Base-by-base conservation (phyloP, 345 rosid species). In the Capsella bursapastoris region DNA sequence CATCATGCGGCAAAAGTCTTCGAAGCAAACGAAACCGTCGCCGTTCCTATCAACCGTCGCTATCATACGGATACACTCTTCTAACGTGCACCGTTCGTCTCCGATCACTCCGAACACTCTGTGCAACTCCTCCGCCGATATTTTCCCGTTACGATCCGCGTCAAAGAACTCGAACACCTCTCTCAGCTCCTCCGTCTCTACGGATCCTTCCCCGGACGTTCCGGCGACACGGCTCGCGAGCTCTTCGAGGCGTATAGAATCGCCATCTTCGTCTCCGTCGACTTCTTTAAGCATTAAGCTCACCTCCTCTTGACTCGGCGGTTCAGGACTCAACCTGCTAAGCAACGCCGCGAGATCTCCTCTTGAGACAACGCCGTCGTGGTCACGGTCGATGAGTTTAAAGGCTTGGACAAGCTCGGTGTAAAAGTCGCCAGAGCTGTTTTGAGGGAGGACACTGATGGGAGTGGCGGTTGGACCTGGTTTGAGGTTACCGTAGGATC, bases 51-150 rank as follows among this genome's bases (percentile, higher is more conserved):
- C 97, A 6, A 92, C 97, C 1, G 55, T 82, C 1, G 87, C 90
- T 80, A 95, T 90, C 98, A 95, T 95, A 61, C 93, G 87, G 82
- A 74, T 67, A 86, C 99, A 95, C n/a, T 95, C 99, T 15, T 88
- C 97, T 7, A 95, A 18, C 81, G 97, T 84, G 90, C 92, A 89
- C 79, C 64, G 43, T 13, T 86, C 90, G 53, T 90, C 97, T 1
- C 96, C 96, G 1, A 95, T 74, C 1, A 79, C 83, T n/a, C 58
- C 74, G 63, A 80, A 95, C 1, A 83, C 88, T 7, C 77, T 63
- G 10, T 72, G 51, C 1, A 95, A 71, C 71, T 95, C 99, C 81
- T 88, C 94, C 61, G 94, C 98, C 75, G 97, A 80, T 35, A 95
- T 95, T 70, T 35, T 85, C n/a, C 98, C 99, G 73, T 95, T 96